phyloP scores from a whole-genome alignment of 305 asterid species.

The Striga hermonthica region DNA sequence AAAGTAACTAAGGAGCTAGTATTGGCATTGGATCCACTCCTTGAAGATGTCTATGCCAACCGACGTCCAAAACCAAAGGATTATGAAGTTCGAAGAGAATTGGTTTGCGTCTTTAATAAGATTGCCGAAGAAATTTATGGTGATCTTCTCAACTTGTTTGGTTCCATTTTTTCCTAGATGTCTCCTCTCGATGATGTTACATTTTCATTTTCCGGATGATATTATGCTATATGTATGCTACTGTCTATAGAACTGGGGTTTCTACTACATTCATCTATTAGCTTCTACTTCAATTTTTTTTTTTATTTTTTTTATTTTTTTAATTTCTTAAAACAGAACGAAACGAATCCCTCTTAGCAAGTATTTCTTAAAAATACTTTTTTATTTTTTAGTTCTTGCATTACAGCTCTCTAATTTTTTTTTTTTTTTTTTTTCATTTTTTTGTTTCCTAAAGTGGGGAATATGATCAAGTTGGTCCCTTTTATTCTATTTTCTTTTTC shows the following conservation, averaged over 20 bases:
- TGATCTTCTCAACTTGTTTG: conserved; percentile 33
- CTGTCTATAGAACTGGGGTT: conserved; percentile 16
- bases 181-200: not conserved
- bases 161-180: conserved; percentile 2
- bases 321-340: not conserved
- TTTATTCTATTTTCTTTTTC: conserved; percentile 30
- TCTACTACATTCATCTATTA: not conserved
- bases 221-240: not conserved
- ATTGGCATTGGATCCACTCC: conserved; percentile 53
- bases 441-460: not conserved
- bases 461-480: conserved; percentile 8
- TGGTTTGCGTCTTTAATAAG: conserved; percentile 67
- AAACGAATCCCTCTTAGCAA: too few species aligned
- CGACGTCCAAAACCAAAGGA: conserved; percentile 62
- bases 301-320: conserved; percentile 1
- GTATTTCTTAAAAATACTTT: too few species aligned
- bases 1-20: conserved; percentile 39
- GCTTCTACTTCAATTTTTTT: not conserved
- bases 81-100: conserved; percentile 60
- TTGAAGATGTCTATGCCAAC: conserved; percentile 53
- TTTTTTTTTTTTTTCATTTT: too few species aligned
- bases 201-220: conserved; percentile 21
- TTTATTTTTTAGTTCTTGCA: too few species aligned
- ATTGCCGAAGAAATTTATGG: conserved; percentile 82
- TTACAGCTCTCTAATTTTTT: too few species aligned